These are phyloP conservation scores for Pyricularia sp. DNA, from an alignment of 2,329 filamentous ascomycete species.

Conservation along the genomic window DNA sequence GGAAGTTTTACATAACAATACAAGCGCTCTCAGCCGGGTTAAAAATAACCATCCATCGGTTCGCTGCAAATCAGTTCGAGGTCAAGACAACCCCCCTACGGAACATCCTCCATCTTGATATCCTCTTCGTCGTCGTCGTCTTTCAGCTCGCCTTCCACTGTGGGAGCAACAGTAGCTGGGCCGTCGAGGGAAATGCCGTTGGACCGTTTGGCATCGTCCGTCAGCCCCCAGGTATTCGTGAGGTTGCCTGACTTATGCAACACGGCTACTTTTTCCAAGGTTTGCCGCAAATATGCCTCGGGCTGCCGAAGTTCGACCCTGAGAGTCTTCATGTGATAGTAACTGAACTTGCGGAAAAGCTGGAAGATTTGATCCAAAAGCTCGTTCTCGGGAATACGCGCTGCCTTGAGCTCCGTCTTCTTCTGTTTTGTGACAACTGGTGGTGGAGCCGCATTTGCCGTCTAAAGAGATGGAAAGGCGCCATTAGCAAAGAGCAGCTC, in stretches of 20 bases:
- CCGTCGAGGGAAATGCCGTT: background rate
- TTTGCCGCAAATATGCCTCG: slow-evolving; percentile 82
- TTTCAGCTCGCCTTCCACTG: slow-evolving; percentile 8
- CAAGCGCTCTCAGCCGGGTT: background rate
- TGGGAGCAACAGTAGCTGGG: slow-evolving; percentile 2
- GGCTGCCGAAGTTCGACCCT: slow-evolving; percentile 70
- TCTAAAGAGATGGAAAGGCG: background rate
- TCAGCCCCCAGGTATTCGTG: slow-evolving; percentile 69
- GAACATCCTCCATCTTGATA: slow-evolving; percentile 71
- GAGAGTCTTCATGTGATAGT: slow-evolving; percentile 87
- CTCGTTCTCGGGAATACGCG: slow-evolving; percentile 79
- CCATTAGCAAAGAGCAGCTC: background rate
- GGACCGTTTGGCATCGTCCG: slow-evolving; percentile 1
- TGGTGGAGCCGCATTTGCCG: slow-evolving; percentile 16
- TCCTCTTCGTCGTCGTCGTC: slow-evolving; percentile 53
- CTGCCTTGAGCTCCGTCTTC: slow-evolving; percentile 68
- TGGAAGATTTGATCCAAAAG: slow-evolving; percentile 75
- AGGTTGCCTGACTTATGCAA: slow-evolving; percentile 70
- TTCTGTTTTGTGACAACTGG: slow-evolving; percentile 36
- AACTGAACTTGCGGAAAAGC: slow-evolving; percentile 74
- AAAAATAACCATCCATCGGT: background rate
- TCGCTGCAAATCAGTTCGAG: background rate
- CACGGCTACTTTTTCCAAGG: slow-evolving; percentile 68
- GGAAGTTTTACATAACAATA: background rate
- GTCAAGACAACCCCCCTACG: slow-evolving; percentile 10